These are phyloP conservation scores for Sabuloglossum arenarium DNA, from an alignment of 495 filamentous ascomycete genomes.

Conservation along the genomic window DNA sequence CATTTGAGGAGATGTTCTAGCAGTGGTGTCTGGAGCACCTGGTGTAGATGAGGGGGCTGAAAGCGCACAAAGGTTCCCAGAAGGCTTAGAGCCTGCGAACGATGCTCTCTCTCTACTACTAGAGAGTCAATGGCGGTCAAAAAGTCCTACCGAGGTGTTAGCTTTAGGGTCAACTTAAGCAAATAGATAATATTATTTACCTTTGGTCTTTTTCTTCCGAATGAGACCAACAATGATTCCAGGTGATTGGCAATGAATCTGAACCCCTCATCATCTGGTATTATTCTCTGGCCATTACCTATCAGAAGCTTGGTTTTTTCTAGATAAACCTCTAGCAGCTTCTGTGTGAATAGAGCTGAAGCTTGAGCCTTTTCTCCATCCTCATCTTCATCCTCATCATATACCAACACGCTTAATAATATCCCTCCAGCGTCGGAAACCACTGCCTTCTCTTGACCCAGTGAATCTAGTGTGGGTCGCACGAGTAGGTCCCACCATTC, in stretches of 20 bases:
- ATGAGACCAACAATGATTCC: constrained; percentile 31
- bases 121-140: constrained; percentile 36
- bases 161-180: too few relatives aligned
- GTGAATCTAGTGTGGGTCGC: constrained; percentile 31
- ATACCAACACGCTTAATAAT: constrained; percentile 33
- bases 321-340: constrained; percentile 38
- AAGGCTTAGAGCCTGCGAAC: constrained; percentile 34
- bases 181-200: too few relatives aligned
- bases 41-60: constrained; percentile 50
- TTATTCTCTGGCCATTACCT: constrained; percentile 19
- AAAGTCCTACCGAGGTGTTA: constrained; percentile 29
- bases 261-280: constrained; percentile 22
- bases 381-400: constrained; percentile 32
- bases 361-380: constrained; percentile 19
- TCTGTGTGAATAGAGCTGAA: constrained; percentile 26
- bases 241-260: constrained; percentile 24
- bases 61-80: constrained; percentile 42
- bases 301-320: constrained; percentile 23
- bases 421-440: constrained; percentile 34
- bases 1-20: constrained; percentile 46
- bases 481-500: constrained; percentile 50
- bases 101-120: constrained; percentile 33
- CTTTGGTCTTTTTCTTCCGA: constrained; percentile 47
- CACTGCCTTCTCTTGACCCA: constrained; percentile 34
- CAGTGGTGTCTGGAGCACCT: constrained; percentile 41